These are phyloP conservation scores for Lenzites betulinus DNA, from an alignment of 768 basidiomycete species.

Conservation along the genomic window DNA sequence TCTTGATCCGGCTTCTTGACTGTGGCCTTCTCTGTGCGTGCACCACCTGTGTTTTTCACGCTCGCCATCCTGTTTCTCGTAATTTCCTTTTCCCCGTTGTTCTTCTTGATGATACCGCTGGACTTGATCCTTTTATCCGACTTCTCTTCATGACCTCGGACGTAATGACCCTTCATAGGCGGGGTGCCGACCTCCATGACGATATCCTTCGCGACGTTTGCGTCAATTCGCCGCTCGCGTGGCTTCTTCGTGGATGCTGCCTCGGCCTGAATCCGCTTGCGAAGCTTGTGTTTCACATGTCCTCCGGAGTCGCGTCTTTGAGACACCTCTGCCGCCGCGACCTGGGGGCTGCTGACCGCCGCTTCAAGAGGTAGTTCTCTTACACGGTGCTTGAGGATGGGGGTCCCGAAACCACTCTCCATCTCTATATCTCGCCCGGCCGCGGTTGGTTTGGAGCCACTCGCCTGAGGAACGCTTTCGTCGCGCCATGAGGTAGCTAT, in stretches of 20 bases:
- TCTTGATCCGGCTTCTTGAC: background rate
- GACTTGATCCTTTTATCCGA: no score
- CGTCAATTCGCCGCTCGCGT: no score
- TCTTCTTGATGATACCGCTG: no score
- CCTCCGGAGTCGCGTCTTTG: background rate
- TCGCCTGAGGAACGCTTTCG: background rate
- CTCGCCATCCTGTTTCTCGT: background rate
- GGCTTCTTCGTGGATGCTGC: no score
- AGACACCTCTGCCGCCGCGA: background rate
- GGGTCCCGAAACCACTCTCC: slow-evolving; percentile 18
- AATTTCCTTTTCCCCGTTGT: background rate
- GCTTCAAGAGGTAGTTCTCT: background rate
- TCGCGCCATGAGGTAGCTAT: slow-evolving; percentile 26
- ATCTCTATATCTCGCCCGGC: background rate
- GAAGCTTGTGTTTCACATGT: no score
- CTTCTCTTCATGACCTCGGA: background rate
- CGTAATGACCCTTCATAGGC: no score
- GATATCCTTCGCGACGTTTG: no score
- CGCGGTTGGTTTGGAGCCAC: background rate
- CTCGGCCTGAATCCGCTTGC: no score
- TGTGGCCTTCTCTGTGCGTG: background rate
- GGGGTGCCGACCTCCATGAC: no score
- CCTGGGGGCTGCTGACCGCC: no score
- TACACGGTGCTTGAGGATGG: slow-evolving; percentile 22
- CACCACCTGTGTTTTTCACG: no score